A percentile compares a stretch with the other conserved stretches of the same genome.
Evolutionary conservation across 1,284 basidiomycete genomes (phyloP).

Genomic region (Pascua sp.): DNA sequence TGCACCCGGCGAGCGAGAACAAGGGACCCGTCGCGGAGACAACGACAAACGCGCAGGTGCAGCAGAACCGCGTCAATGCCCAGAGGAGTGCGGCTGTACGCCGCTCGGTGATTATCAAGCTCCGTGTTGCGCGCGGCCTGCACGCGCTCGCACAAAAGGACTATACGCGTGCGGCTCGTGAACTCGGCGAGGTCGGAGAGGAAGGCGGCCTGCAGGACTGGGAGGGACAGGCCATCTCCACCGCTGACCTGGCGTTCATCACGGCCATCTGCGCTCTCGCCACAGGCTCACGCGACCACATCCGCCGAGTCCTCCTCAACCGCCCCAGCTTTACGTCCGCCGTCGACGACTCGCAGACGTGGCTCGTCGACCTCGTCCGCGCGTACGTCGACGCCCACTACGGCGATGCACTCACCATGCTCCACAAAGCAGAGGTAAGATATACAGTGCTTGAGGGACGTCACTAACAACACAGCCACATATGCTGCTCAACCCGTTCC

Average conservation of each 20-base stretch:
- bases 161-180: constrained; percentile 27
- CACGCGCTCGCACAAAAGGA: constrained; percentile 24
- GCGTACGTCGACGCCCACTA: constrained; percentile 40
- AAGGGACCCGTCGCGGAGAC: constrained; percentile 13
- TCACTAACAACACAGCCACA: constrained; percentile 17
- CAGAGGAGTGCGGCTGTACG: constrained; percentile 20
- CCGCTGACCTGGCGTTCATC: constrained; percentile 34
- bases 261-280: constrained; percentile 34
- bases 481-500: constrained; percentile 33
- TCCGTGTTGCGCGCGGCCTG: constrained; percentile 34
- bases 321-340: constrained; percentile 29
- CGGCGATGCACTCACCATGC: constrained; percentile 26
- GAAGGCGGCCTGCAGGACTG: constrained; percentile 40
- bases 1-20: constrained; percentile 21
- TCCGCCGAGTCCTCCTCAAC: constrained; percentile 32
- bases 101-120: constrained; percentile 25
- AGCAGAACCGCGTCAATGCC: constrained; percentile 28
- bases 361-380: constrained; percentile 37
- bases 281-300: constrained; percentile 24
- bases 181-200: constrained; percentile 31
- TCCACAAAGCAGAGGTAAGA: constrained; percentile 32
- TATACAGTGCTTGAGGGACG: not conserved
- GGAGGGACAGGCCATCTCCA: constrained; percentile 40
- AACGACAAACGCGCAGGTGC: constrained; percentile 35
- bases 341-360: constrained; percentile 33